These are phyloP conservation scores for Chrysoporthe cubensis DNA, from an alignment of 2,329 filamentous ascomycete genomes.

Conservation along the genomic window DNA sequence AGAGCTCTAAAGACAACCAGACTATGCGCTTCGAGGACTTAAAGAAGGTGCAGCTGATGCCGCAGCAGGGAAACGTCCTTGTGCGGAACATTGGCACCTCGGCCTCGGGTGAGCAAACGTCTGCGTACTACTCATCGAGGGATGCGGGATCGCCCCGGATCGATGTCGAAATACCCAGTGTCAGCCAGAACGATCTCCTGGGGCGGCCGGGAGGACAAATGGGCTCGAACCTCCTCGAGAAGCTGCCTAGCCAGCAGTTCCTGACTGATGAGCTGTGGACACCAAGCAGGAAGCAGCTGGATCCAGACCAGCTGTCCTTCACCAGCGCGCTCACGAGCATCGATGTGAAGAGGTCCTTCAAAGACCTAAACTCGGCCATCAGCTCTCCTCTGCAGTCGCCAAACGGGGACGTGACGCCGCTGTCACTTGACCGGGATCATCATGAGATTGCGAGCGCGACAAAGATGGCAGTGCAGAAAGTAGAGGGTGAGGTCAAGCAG, in stretches of 20 bases:
- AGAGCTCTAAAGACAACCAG: slow-evolving; percentile 42
- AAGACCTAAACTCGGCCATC: slow-evolving; percentile 8
- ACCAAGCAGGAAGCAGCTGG: slow-evolving; percentile 33
- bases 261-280: slow-evolving; percentile 22
- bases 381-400: slow-evolving; percentile 1
- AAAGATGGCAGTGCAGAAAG: slow-evolving; percentile 9
- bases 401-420: slow-evolving; percentile 18
- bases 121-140: background rate
- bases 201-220: background rate
- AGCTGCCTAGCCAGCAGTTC: slow-evolving; percentile 6
- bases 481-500: slow-evolving; percentile 10
- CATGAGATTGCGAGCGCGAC: background rate
- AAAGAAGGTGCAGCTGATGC: slow-evolving; percentile 3
- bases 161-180: slow-evolving; percentile 17
- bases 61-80: slow-evolving; percentile 8
- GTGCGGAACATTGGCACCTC: background rate
- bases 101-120: background rate
- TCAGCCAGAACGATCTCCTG: slow-evolving; percentile 11
- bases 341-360: slow-evolving; percentile 23
- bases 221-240: slow-evolving; percentile 16
- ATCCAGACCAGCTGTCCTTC: slow-evolving; percentile 35
- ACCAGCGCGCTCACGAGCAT: slow-evolving; percentile 32
- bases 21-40: slow-evolving; percentile 32
- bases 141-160: slow-evolving; percentile 14
- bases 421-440: slow-evolving; percentile 16